Base-by-base conservation (phyloP, 768 basidiomycete genomes). In the Suillus occidentalis region DNA sequence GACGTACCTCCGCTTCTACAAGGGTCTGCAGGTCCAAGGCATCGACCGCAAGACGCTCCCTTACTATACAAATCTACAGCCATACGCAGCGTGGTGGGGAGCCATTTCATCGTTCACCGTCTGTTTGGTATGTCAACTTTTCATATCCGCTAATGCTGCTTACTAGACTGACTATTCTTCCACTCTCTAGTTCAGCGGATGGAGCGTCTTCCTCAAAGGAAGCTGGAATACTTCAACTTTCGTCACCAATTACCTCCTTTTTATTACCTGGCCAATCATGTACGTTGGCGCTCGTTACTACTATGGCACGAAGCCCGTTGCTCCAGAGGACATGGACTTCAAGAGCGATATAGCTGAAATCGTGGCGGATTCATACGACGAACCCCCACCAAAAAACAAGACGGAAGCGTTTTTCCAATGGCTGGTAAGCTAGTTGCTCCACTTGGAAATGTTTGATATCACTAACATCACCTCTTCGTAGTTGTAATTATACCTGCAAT, bases 241-340 rank as follows among this genome's bases (percentile, higher is more conserved):
- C 70, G 82, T 96, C 63, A 94, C 94, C 25, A 92, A 87, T 74
- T 97, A 96, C 75, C 73, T 95, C 53, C 91, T 90, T 28, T 73
- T 87, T 6, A 68, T 72, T 22, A 61, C 89, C 40, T 94, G 95
- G 86, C 92, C 92, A 25, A 61, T 94, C 59, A 72, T 96, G 42
- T 97, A 91, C 75, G 16, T 82, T 40, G 82, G 76, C 20, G 84
- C 88, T 65, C 86, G 85, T 71, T 66, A 89, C 47, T 83, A 80
- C 73, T 66, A 73, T 55, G 66, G 66, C 43, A 0, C 22, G 3
- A 72, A 77, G 43, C 64, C 68, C 14, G 66, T 75, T 43, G 68
- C 60, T 40, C 67, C 87, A 0, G 72, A 82, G 25, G 87, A 96
- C 42, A 95, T 98, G 92, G 96, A 97, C 78, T 95, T 96, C 73